These are phyloP conservation scores for Dalbergia cochinchinensis DNA, from an alignment of 306 rosid genomes.

Conservation along the genomic window DNA sequence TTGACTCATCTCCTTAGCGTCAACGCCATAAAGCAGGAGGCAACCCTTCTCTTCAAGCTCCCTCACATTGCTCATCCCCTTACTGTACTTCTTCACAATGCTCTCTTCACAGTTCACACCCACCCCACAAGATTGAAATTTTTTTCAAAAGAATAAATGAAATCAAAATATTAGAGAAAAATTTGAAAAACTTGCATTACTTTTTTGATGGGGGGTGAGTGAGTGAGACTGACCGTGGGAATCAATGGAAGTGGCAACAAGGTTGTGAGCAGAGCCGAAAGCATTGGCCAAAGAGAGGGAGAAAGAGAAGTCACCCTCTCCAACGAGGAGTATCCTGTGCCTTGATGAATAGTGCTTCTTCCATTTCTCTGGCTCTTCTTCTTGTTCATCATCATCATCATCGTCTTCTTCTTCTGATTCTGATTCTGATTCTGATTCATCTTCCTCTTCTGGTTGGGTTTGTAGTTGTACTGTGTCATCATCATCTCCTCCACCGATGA, in stretches of 20 bases:
- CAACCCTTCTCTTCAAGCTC: conserved; percentile 80
- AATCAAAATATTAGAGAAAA: not conserved
- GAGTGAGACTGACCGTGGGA: conserved; percentile 56
- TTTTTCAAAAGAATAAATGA: not conserved
- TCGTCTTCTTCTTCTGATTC: conserved; percentile 28
- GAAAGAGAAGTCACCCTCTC: conserved; percentile 91
- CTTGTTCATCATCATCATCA: conserved; percentile 35
- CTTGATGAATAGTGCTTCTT: conserved; percentile 75
- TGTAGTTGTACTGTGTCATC: not conserved
- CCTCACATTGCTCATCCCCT: conserved; percentile 67
- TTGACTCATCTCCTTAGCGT: conserved; percentile 69
- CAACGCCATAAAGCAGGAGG: conserved; percentile 65
- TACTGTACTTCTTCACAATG: conserved; percentile 65
- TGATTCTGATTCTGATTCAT: not conserved
- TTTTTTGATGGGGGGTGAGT: not conserved
- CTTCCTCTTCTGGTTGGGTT: not conserved
- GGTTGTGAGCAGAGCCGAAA: conserved; percentile 71
- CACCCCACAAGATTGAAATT: not conserved
- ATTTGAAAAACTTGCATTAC: not conserved
- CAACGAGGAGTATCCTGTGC: conserved; percentile 72
- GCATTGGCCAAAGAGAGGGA: conserved; percentile 64
- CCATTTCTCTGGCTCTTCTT: conserved; percentile 61
- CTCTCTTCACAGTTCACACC: conserved; percentile 51
- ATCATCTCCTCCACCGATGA: not conserved
- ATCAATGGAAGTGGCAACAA: conserved; percentile 84